Conservation (phyloP, 1,284 basidiomycete genomes). For the Mycosarcoma mackinlayi region DNA sequence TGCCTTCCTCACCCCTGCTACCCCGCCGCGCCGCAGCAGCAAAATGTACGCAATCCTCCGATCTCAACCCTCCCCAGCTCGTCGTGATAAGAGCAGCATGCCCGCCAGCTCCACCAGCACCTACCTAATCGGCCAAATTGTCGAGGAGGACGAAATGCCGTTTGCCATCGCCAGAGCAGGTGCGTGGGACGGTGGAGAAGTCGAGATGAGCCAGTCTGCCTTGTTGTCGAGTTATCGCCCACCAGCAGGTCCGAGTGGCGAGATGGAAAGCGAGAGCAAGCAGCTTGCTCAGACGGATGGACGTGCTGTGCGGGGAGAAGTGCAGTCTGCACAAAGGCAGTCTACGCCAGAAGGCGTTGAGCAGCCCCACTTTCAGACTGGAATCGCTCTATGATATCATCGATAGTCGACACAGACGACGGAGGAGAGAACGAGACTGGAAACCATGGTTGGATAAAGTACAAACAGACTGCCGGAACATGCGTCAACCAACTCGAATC, state of each 20-base stretch:
- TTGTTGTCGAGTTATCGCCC: conserved; percentile 14
- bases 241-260: neutral
- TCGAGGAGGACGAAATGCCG: conserved; percentile 18
- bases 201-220: conserved; percentile 6
- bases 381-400: neutral
- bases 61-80: neutral
- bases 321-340: too few relatives aligned
- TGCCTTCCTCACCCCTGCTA: neutral
- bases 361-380: neutral
- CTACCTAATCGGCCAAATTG: conserved; percentile 13
- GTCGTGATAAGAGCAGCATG: neutral
- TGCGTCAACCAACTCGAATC: too few relatives aligned
- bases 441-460: too few relatives aligned
- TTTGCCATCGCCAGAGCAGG: neutral
- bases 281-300: too few relatives aligned
- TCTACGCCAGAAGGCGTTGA: neutral
- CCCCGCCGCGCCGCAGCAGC: conserved; percentile 26
- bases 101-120: neutral
- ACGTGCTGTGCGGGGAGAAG: too few relatives aligned
- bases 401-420: too few relatives aligned
- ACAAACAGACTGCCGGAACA: too few relatives aligned
- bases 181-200: neutral
- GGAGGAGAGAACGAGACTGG: too few relatives aligned
- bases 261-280: too few relatives aligned
- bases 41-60: conserved; percentile 20